Conservation (phyloP, 345 rosid species). For the Trapa incisa region DNA sequence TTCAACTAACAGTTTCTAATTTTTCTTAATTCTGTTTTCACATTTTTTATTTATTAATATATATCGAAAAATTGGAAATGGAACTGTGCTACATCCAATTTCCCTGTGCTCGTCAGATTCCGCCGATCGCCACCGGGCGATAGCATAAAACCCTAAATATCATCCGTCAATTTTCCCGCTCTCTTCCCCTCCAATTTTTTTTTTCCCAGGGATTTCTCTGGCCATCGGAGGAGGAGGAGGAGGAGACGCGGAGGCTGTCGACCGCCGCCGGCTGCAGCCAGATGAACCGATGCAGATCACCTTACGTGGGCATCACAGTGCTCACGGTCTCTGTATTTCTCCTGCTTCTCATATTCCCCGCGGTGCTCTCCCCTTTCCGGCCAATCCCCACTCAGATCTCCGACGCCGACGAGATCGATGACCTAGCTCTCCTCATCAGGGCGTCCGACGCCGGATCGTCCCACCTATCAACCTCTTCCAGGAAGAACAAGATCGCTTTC, state of each 20-base stretch:
- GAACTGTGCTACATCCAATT: no score
- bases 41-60: no score
- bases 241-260: not conserved
- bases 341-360: slow-evolving; percentile 41
- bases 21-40: no score
- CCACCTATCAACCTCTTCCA: slow-evolving; percentile 45
- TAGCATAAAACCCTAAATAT: not conserved
- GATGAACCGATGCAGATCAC: not conserved
- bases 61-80: no score
- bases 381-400: slow-evolving; percentile 50
- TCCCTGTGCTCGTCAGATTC: not conserved
- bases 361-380: slow-evolving; percentile 36
- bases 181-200: not conserved
- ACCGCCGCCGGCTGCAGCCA: not conserved
- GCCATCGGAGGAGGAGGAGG: not conserved
- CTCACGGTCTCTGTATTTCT: slow-evolving; percentile 21
- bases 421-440: slow-evolving; percentile 50
- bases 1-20: no score
- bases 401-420: slow-evolving; percentile 58
- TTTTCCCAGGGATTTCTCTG: not conserved
- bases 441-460: slow-evolving; percentile 41
- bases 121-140: no score
- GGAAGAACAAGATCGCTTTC: slow-evolving; percentile 69
- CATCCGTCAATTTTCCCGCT: not conserved
- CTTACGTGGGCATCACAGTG: not conserved